Evolutionary conservation across 768 basidiomycete genomes (phyloP).

Genomic region (Leucocoprinus birnbaumii): DNA sequence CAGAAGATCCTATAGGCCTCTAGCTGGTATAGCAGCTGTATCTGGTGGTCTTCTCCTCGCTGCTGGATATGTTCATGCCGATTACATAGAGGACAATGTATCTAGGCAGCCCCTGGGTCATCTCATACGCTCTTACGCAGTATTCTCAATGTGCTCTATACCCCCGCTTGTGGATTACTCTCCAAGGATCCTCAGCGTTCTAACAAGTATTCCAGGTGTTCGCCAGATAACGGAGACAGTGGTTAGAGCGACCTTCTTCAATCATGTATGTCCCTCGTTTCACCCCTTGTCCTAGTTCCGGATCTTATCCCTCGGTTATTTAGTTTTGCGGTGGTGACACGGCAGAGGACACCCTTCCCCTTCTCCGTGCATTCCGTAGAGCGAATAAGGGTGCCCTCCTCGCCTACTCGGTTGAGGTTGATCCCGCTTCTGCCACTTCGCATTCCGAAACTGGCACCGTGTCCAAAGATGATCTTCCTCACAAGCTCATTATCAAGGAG

Average conservation of each 20-base stretch:
- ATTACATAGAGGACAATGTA: slow-evolving; percentile 1
- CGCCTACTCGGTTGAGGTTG: slow-evolving; percentile 85
- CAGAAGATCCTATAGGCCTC: slow-evolving; percentile 2
- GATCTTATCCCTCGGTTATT: not conserved
- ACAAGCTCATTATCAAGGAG: slow-evolving; percentile 71
- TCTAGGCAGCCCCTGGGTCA: slow-evolving; percentile 12
- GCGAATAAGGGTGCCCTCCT: slow-evolving; percentile 76
- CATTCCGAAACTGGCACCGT: slow-evolving; percentile 16
- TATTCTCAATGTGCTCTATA: slow-evolving; percentile 79
- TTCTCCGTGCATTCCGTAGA: slow-evolving; percentile 58
- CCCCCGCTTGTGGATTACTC: slow-evolving; percentile 76
- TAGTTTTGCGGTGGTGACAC: slow-evolving; percentile 92
- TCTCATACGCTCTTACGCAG: slow-evolving; percentile 66
- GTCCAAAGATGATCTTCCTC: slow-evolving; percentile 27
- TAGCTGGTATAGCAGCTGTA: not conserved
- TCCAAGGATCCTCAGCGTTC: slow-evolving; percentile 55
- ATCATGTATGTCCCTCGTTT: slow-evolving; percentile 50
- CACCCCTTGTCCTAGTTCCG: not conserved
- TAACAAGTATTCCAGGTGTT: slow-evolving; percentile 56
- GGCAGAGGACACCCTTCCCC: slow-evolving; percentile 61
- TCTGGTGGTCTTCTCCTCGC: slow-evolving; percentile 11
- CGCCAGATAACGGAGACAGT: slow-evolving; percentile 62
- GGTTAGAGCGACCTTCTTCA: slow-evolving; percentile 82
- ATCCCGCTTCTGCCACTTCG: slow-evolving; percentile 25
- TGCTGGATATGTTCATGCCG: slow-evolving; percentile 10